A percentile compares a stretch with the other conserved stretches of the same genome.
phyloP scores from a whole-genome alignment of 169 alveolate genomes.

The Plasmodium billcollinsi region DNA sequence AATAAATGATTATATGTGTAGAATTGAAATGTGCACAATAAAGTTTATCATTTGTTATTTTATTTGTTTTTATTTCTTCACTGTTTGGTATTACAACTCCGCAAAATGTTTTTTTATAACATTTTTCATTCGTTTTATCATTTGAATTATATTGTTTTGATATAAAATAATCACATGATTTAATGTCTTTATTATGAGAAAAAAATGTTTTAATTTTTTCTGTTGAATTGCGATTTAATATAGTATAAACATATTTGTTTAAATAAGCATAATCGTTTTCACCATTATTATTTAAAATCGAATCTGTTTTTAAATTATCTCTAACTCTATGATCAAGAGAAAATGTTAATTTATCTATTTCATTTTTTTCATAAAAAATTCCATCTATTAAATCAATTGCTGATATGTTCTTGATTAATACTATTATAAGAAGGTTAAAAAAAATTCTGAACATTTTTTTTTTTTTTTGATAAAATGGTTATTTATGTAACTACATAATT shows the following conservation, averaged over 20 bases:
- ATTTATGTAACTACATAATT: too few species aligned
- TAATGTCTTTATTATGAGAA: conserved; percentile 14
- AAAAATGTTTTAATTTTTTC: conserved; percentile 24
- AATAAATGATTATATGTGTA: conserved; percentile 16
- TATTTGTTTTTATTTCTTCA: conserved; percentile 1
- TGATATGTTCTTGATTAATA: background rate
- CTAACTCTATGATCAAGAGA: conserved; percentile 42
- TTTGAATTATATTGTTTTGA: background rate
- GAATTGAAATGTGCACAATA: conserved; percentile 32
- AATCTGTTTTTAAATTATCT: conserved; percentile 14
- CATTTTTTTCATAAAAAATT: conserved; percentile 22
- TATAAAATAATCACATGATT: conserved; percentile 10
- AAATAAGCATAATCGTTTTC: conserved; percentile 33
- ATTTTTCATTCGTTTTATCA: background rate
- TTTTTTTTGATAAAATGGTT: too few species aligned
- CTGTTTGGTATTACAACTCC: conserved; percentile 16
- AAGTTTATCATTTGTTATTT: background rate
- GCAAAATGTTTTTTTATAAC: conserved; percentile 17
- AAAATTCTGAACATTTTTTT: background rate
- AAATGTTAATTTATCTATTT: conserved; percentile 17
- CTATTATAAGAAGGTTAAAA: background rate
- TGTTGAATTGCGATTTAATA: background rate
- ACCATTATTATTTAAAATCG: conserved; percentile 10
- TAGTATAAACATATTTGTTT: conserved; percentile 5
- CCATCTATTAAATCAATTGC: conserved; percentile 12